These are phyloP conservation scores for Paragyromitra xinjiangensis DNA, from an alignment of 495 filamentous ascomycete genomes.

Conservation along the genomic window DNA sequence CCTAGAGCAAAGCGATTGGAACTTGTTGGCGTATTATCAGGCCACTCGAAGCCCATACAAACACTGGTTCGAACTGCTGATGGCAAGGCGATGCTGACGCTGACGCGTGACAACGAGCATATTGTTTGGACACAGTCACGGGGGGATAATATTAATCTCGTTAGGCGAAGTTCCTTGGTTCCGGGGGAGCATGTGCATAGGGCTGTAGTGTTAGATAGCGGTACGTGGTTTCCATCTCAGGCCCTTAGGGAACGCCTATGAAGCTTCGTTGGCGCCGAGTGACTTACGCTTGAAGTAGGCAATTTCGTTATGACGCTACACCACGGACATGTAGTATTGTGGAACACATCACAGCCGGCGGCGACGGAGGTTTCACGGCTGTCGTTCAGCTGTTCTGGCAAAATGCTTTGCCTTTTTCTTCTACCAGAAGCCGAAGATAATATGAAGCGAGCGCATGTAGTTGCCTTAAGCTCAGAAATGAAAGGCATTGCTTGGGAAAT, in stretches of 20 bases:
- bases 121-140: constrained; percentile 81
- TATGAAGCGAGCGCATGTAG: constrained; percentile 69
- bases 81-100: constrained; percentile 80
- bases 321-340: constrained; percentile 77
- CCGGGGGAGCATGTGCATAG: constrained; percentile 81
- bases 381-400: constrained; percentile 71
- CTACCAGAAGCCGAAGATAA: constrained; percentile 71
- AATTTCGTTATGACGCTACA: constrained; percentile 84
- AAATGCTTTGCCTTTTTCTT: constrained; percentile 82
- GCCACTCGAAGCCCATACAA: constrained; percentile 80
- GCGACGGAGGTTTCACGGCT: constrained; percentile 57
- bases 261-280: constrained; percentile 60
- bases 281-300: constrained; percentile 75
- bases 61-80: constrained; percentile 85
- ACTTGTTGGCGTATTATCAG: constrained; percentile 75
- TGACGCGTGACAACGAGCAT: constrained; percentile 79
- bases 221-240: constrained; percentile 75
- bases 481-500: constrained; percentile 88
- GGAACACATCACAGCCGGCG: constrained; percentile 60
- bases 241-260: constrained; percentile 62
- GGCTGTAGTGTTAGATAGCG: constrained; percentile 80
- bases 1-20: constrained; percentile 70
- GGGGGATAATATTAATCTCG: constrained; percentile 64
- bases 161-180: constrained; percentile 74
- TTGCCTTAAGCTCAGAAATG: constrained; percentile 82